A percentile compares a stretch with the other conserved stretches of the same genome.
phyloP scores from a whole-genome alignment of 1,284 basidiomycete genomes.

The Rhodotorula sp. region DNA sequence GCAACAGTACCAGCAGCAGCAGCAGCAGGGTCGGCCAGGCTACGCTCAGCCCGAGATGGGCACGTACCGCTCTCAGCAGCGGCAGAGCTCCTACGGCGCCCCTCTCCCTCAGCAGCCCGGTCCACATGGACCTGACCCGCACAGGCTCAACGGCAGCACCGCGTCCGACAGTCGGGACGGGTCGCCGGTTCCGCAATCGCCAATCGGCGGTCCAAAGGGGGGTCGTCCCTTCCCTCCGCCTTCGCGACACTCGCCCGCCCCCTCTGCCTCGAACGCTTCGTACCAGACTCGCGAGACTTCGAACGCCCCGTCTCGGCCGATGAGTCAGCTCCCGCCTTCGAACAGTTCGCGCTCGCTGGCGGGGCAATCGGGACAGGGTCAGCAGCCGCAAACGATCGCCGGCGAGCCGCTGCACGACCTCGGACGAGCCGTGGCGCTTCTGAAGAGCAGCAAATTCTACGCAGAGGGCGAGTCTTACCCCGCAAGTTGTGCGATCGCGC shows the following conservation, averaged over 20 bases:
- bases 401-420: conserved; percentile 41
- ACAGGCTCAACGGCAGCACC: not conserved
- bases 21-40: not conserved
- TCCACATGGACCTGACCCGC: not conserved
- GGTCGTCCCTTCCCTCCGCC: not conserved
- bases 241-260: conserved; percentile 9
- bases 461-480: conserved; percentile 18
- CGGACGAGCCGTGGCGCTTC: conserved; percentile 19
- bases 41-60: not conserved
- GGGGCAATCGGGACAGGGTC: not conserved
- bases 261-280: conserved; percentile 1
- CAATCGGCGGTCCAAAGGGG: not conserved
- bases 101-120: not conserved
- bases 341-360: conserved; percentile 10
- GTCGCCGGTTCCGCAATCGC: not conserved
- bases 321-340: conserved; percentile 4
- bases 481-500: no score
- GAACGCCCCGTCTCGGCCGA: not conserved
- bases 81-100: conserved; percentile 8
- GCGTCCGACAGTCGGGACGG: not conserved
- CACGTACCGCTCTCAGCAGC: conserved; percentile 2
- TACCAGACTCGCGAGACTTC: not conserved
- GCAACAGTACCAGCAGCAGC: not conserved
- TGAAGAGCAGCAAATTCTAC: conserved; percentile 39
- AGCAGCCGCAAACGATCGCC: conserved; percentile 28